Evolutionary conservation across 352 stramenopile species (phyloP), one percentile per base, ranked within the genome.

Genomic region (Aphanomyces cochlioides): DNA sequence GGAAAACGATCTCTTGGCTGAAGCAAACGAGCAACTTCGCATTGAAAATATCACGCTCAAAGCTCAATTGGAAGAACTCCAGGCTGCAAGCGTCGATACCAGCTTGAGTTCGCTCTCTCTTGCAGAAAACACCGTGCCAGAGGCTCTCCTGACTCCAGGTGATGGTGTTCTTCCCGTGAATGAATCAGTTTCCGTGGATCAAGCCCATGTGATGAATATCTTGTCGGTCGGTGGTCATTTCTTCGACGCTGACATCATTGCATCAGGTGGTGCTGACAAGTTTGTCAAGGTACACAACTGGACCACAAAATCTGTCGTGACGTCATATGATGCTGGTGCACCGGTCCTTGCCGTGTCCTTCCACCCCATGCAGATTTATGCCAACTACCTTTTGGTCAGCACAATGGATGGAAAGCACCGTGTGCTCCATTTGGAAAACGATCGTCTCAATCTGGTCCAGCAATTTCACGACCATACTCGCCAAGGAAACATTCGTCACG

Each of bases 261-360:
- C 89, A 43, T 85, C 82, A 1, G 87, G 87, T 5, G 85, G 84
- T 54, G 87, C 86, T 19, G 87, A 95, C 78, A 93, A 92, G 72
- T 74, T 75, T 68, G 75, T 92, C 34, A 79, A 79, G 37, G 79
- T 85, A 39, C 83, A 91, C 76, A 75, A 95, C 75, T 95, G 83
- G 81, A 73, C 68, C 56, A 77, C 67, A 5, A 72, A 77, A 15
- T 73, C 59, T 47, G 84, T 82, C 72, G 74, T 95, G 38, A 80
- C 74, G 39, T 59, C 38, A 7, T 74, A 78, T 4, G 45, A 69
- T 10, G 78, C 72, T 1, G 81, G 73, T 38, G 79, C 75, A 1
- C 87, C 85, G 0, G 85, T 93, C 40, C 67, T 95, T 28, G 66
- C 77, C 8, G 36, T 95, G 17, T 73, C 77, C 12, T 92, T 90